These are phyloP conservation scores for Lactarius indigo DNA, from an alignment of 768 basidiomycete genomes.

Conservation along the genomic window DNA sequence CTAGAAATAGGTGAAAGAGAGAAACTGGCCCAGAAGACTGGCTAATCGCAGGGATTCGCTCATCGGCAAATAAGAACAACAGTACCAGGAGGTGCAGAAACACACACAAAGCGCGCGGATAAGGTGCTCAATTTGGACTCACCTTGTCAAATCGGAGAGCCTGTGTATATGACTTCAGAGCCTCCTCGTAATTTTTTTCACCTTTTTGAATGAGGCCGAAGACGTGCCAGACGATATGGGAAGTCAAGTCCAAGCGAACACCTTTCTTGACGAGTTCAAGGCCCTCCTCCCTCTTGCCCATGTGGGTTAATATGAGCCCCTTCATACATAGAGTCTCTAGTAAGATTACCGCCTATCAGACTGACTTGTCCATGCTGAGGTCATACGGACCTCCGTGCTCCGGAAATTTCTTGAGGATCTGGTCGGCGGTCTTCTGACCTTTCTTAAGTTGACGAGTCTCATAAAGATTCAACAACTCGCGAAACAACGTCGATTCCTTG, in stretches of 20 bases:
- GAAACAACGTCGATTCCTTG: conserved; percentile 84
- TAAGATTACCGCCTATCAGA: conserved; percentile 17
- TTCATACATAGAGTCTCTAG: conserved; percentile 96
- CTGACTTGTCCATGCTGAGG: conserved; percentile 5
- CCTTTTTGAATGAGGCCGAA: conserved; percentile 92
- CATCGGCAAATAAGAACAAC: background rate
- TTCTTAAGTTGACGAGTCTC: conserved; percentile 88
- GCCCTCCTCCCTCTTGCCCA: conserved; percentile 78
- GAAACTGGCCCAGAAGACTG: background rate
- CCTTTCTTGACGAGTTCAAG: conserved; percentile 83
- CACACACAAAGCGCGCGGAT: background rate
- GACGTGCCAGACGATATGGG: conserved; percentile 98
- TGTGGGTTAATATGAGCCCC: conserved; percentile 79
- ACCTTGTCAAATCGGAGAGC: conserved; percentile 90
- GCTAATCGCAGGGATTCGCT: background rate
- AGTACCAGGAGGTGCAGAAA: background rate
- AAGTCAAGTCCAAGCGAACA: conserved; percentile 72
- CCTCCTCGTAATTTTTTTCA: conserved; percentile 93
- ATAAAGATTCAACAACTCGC: conserved; percentile 81
- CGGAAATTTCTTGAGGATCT: conserved; percentile 92
- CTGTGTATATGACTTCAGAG: conserved; percentile 87
- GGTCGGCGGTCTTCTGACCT: conserved; percentile 86
- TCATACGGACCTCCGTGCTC: conserved; percentile 79
- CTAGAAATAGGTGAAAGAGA: conserved; percentile 3
- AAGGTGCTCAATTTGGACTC: conserved; percentile 27